Conservation (phyloP, 2,329 filamentous ascomycete genomes). For the Xylariaceae sp. region DNA sequence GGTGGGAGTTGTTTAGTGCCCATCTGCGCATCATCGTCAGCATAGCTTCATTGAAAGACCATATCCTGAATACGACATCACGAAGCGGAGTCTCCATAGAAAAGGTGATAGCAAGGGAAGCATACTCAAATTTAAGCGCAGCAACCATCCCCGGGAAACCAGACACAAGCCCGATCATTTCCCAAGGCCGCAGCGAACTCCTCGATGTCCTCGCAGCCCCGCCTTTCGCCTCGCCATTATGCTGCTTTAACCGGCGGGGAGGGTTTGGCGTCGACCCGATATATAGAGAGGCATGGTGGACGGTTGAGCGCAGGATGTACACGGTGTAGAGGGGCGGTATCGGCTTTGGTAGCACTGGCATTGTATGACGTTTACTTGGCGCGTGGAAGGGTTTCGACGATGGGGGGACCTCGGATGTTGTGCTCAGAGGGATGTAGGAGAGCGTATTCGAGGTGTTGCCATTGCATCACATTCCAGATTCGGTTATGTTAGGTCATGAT, state of each 20-base stretch:
- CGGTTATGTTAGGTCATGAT: no score
- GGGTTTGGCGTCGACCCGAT: slow-evolving; percentile 92
- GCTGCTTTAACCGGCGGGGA: slow-evolving; percentile 77
- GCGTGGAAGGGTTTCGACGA: not conserved
- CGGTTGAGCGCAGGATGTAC: slow-evolving; percentile 83
- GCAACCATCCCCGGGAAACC: slow-evolving; percentile 86
- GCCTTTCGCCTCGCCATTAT: slow-evolving; percentile 82
- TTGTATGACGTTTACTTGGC: slow-evolving; percentile 22
- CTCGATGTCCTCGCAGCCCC: slow-evolving; percentile 76
- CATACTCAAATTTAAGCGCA: slow-evolving; percentile 90
- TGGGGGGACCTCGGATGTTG: not conserved
- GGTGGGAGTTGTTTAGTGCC: slow-evolving; percentile 85
- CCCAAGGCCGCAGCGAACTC: slow-evolving; percentile 74
- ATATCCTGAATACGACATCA: no score
- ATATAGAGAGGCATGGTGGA: slow-evolving; percentile 71
- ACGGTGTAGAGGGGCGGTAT: slow-evolving; percentile 92
- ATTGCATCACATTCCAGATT: slow-evolving; percentile 5
- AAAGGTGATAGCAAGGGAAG: slow-evolving; percentile 15
- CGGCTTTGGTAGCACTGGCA: slow-evolving; percentile 46
- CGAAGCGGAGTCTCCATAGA: not conserved
- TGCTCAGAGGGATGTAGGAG: not conserved
- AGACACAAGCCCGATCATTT: slow-evolving; percentile 82
- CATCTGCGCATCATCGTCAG: slow-evolving; percentile 54
- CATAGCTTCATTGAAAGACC: no score
- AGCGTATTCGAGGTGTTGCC: slow-evolving; percentile 4